Evolutionary conservation across 257 asterid species (phyloP).

Genomic region (Solanum etuberosum): DNA sequence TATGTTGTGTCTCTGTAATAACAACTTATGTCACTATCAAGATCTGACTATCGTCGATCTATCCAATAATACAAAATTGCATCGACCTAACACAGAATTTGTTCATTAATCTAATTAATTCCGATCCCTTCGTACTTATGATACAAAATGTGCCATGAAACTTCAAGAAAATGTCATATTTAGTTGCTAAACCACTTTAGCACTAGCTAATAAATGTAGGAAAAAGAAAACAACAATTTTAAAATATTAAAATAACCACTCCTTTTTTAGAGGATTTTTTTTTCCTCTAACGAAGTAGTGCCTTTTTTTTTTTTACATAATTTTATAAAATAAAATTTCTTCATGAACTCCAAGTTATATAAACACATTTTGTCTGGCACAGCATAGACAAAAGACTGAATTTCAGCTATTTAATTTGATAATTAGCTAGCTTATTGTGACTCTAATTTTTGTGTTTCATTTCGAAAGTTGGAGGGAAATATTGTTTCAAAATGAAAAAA

Average conservation of each 20-base stretch:
- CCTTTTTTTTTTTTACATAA: neutral
- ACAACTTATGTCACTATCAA: neutral
- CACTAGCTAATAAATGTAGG: neutral
- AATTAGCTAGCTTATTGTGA: neutral
- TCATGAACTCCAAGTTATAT: neutral
- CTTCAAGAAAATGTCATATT: neutral
- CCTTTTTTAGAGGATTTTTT: neutral
- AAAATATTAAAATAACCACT: neutral
- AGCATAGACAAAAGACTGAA: neutral
- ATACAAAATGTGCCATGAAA: neutral
- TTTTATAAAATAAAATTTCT: neutral
- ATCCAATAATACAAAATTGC: neutral
- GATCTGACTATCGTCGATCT: neutral
- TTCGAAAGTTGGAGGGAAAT: neutral
- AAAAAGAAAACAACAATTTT: neutral
- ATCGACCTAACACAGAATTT: neutral
- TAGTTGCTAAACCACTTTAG: neutral
- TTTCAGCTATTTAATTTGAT: neutral
- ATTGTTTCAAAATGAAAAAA: neutral
- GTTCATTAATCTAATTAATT: neutral
- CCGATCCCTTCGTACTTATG: neutral
- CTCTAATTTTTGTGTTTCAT: neutral
- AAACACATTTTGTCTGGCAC: neutral
- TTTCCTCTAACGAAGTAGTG: neutral
- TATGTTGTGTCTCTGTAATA: neutral